phyloP scores from a whole-genome alignment of 257 asterid genomes.

The Forsythia viridissima region DNA sequence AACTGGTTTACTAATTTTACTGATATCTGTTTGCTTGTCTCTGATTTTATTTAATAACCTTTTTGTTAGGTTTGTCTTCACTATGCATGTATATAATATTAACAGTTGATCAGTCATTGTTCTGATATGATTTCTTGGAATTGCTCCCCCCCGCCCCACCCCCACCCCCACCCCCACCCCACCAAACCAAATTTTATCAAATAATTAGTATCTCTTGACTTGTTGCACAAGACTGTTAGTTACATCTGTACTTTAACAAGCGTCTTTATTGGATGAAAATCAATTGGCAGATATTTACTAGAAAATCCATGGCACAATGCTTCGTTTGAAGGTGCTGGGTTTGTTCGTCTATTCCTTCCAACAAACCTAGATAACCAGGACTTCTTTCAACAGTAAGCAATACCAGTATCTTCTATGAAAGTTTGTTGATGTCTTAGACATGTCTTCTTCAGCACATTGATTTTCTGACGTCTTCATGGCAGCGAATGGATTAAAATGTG shows the following conservation, averaged over 20 bases:
- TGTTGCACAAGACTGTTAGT: conserved; percentile 10
- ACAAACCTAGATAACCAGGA: conserved; percentile 82
- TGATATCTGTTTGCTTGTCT: not conserved
- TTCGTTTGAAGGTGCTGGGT: conserved; percentile 95
- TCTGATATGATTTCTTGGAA: conserved; percentile 13
- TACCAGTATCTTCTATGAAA: conserved; percentile 11
- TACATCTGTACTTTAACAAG: conserved; percentile 15
- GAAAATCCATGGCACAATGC: conserved; percentile 99
- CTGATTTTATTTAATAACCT: not conserved
- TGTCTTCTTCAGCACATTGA: conserved; percentile 25
- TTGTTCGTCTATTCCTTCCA: conserved; percentile 89
- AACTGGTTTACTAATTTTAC: not conserved
- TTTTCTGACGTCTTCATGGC: conserved; percentile 34
- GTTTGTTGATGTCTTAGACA: conserved; percentile 21
- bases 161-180: not conserved
- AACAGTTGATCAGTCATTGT: conserved; percentile 9
- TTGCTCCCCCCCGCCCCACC: not conserved
- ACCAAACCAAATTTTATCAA: not conserved
- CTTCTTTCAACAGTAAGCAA: conserved; percentile 76
- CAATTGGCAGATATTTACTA: conserved; percentile 70
- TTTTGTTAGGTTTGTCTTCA: not conserved
- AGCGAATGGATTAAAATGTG: conserved; percentile 73
- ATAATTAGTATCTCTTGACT: not conserved
- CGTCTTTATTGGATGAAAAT: conserved; percentile 20
- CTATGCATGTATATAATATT: conserved; percentile 2